A percentile compares a stretch with the other conserved stretches of the same genome.
These are phyloP conservation scores for Blastomyces parvus DNA, from an alignment of 2,329 filamentous ascomycete genomes.

Conservation along the genomic window DNA sequence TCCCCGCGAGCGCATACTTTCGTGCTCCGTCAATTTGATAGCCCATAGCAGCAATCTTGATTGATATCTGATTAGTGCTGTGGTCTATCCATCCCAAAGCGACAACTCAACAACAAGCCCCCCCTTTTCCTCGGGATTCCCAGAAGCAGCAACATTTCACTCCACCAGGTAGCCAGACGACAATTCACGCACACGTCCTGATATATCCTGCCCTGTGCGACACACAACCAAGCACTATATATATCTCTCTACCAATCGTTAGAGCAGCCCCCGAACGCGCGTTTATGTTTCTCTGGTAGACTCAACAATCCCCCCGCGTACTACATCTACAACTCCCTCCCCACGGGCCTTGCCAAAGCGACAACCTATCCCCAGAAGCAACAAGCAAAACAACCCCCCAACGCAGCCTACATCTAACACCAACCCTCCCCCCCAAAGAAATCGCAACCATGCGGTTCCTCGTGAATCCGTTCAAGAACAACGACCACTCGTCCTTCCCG, in stretches of 20 bases:
- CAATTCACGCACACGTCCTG: not conserved
- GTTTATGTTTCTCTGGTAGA: not conserved
- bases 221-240: not conserved
- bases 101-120: not conserved
- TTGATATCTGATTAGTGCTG: too few relatives aligned
- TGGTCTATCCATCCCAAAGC: conserved; percentile 1
- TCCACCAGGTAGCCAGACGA: not conserved
- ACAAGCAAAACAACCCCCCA: too few relatives aligned
- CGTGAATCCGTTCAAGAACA: conserved; percentile 39
- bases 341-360: too few relatives aligned
- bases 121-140: too few relatives aligned
- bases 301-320: not conserved
- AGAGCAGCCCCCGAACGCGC: not conserved
- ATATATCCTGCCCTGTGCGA: not conserved
- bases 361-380: too few relatives aligned
- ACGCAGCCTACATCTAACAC: too few relatives aligned
- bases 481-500: conserved; percentile 38
- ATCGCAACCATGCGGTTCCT: conserved; percentile 17
- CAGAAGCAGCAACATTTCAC: too few relatives aligned
- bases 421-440: not conserved
- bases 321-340: not conserved
- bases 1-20: too few relatives aligned
- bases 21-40: too few relatives aligned
- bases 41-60: too few relatives aligned
- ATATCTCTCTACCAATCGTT: not conserved